Evolutionary conservation across 768 basidiomycete species (phyloP), one percentile per base, ranked within the genome.

Genomic region (Lactarius tabidus): DNA sequence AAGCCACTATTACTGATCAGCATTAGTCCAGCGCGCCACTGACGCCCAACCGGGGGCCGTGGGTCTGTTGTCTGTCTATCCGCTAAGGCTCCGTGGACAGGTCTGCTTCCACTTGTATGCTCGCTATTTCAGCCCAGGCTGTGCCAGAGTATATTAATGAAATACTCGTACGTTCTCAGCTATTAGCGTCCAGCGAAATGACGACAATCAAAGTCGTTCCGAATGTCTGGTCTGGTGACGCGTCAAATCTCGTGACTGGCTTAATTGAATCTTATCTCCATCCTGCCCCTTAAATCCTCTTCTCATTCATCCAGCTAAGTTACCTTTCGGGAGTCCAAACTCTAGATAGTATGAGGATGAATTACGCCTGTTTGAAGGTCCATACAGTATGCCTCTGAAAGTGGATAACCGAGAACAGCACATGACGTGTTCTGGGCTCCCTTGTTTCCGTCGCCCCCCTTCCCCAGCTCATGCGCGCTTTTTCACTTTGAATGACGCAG

Each of bases 1-100:
- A 51, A 51, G 15, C 26, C 48, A 51, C 62, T 63, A 58, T 18
- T 31, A 26, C 63, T 6, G 29, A 59, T 59, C 10, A 26, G 52
- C 41, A 43, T n/a, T 39, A 59, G 58, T 33, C 31, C 23, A 14
- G 39, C n/a, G 6, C 54, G 31, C 41, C 33, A 33, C 54, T 28
- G 23, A 31, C 6, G 17, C 29, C 23, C 41, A 8, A 29, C 38
- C 48, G 45, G 45, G 23, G 45, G 23, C 23, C 23, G 23, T 26
- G 5, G 6, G 23, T 5, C 45, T 14, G 0, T 14, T 23, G n/a
- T 48, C 23, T 6, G 10, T 28, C 23, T 41, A 41, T 17, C 17
- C 17, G 18, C 39, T 6, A 26, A 51, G 23, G n/a, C 28, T 10
- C n/a, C 43, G n/a, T 23, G 45, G 45, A 48, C 26, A 7, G 12